phyloP scores from a whole-genome alignment of 805 yeast genomes.

The Suhomyces kilbournensis region DNA sequence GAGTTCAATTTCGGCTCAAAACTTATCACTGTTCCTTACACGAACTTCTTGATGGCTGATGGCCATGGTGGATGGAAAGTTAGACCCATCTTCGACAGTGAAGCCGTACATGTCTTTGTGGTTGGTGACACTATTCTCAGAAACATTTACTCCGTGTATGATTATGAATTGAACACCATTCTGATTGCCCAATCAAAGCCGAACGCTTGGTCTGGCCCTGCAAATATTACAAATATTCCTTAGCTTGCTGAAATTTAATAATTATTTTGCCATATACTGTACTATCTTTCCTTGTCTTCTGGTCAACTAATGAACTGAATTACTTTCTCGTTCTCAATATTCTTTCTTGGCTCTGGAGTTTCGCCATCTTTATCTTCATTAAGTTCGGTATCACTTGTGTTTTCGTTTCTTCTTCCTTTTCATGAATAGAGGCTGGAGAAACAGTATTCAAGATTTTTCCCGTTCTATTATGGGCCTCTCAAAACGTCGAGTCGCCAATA shows the following conservation, averaged over 20 bases:
- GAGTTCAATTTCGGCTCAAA: slow-evolving; percentile 1
- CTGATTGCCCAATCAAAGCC: neutral
- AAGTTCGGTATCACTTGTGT: no score
- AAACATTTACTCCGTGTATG: neutral
- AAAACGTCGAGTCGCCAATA: no score
- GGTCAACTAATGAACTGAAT: neutral
- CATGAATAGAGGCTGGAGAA: no score
- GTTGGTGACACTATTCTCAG: no score
- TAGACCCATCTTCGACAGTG: no score
- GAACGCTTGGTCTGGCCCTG: neutral
- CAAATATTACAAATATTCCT: neutral
- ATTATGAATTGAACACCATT: neutral
- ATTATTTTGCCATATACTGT: neutral
- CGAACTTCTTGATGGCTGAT: neutral
- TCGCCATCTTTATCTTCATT: neutral
- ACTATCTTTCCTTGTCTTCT: no score
- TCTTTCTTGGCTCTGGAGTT: neutral
- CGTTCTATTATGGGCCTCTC: no score
- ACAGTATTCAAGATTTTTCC: no score
- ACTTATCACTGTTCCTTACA: slow-evolving; percentile 1
- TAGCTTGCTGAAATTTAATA: neutral
- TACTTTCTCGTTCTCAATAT: no score
- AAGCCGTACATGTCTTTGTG: no score
- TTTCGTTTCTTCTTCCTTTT: neutral
- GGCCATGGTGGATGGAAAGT: neutral